Evolutionary conservation across 1,284 basidiomycete species (phyloP).

Genomic region (Sporisorium exsertum): DNA sequence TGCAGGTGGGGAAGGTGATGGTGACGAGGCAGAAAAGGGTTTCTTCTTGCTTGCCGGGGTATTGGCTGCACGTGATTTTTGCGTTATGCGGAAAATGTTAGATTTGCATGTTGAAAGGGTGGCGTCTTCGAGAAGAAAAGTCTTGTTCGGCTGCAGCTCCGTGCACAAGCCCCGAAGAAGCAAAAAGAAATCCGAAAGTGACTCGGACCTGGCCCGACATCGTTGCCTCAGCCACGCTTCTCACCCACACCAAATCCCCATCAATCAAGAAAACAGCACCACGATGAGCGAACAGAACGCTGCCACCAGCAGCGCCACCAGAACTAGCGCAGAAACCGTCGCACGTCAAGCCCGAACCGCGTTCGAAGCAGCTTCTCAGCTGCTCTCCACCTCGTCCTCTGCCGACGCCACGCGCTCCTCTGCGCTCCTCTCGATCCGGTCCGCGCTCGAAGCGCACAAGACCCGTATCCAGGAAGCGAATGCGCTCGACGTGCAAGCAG

Average conservation of each 20-base stretch:
- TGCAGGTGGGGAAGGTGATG: conserved; percentile 1
- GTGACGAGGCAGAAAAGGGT: not conserved
- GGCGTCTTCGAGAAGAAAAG: too few species aligned
- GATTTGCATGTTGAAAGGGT: too few species aligned
- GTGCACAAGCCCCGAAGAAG: conserved; percentile 11
- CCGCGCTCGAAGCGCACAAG: conserved; percentile 47
- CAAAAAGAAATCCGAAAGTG: conserved; percentile 3
- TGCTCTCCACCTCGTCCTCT: conserved; percentile 30
- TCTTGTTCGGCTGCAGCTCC: too few species aligned
- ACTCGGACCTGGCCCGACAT: conserved; percentile 1
- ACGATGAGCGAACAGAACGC: not conserved
- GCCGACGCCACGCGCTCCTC: conserved; percentile 46
- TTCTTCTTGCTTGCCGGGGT: not conserved
- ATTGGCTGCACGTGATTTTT: conserved; percentile 18
- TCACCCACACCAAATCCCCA: not conserved
- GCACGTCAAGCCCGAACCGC: conserved; percentile 48
- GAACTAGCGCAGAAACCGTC: conserved; percentile 25
- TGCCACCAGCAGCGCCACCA: not conserved
- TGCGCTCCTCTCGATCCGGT: conserved; percentile 53
- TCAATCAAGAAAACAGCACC: not conserved
- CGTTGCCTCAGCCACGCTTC: not conserved
- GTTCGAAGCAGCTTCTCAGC: conserved; percentile 38
- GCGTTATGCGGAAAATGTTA: too few species aligned
- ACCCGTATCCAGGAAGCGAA: conserved; percentile 58
- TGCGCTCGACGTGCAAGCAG: conserved; percentile 70